Conservation (phyloP, 129 eudicot species). For the Ambrosia trifida region DNA sequence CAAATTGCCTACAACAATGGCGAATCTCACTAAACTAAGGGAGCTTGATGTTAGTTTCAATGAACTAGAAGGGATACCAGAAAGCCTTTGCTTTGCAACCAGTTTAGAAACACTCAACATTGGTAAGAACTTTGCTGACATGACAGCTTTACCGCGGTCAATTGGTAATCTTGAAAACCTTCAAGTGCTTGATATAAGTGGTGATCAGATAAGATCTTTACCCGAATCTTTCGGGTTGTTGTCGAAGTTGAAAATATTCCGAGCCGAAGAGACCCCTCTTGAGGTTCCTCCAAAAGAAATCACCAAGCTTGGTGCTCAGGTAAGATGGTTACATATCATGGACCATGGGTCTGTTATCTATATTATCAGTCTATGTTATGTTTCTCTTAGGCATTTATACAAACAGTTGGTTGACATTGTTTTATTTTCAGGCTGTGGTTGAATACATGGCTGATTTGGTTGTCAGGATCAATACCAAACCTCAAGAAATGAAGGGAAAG, state of each 20-base stretch:
- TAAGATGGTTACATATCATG: constrained; percentile 22
- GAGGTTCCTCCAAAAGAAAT: constrained; percentile 79
- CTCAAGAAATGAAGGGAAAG: constrained; percentile 37
- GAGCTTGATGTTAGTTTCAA: constrained; percentile 84
- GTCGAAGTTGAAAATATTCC: constrained; percentile 56
- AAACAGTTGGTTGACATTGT: constrained; percentile 17
- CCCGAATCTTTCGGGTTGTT: constrained; percentile 80
- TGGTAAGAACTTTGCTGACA: constrained; percentile 83
- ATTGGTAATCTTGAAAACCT: constrained; percentile 81
- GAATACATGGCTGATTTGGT: constrained; percentile 69
- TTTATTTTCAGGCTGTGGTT: constrained; percentile 60
- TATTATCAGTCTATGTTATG: neutral
- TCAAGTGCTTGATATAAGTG: constrained; percentile 80
- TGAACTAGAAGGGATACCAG: constrained; percentile 78
- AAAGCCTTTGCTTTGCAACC: constrained; percentile 59
- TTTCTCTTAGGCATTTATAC: neutral
- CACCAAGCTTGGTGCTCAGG: constrained; percentile 78
- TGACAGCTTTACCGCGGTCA: constrained; percentile 66
- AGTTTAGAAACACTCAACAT: constrained; percentile 54
- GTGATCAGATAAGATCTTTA: constrained; percentile 63
- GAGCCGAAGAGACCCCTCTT: constrained; percentile 74
- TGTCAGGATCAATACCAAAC: constrained; percentile 39
- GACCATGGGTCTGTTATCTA: neutral
- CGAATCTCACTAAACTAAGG: constrained; percentile 45
- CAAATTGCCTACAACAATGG: constrained; percentile 77